Evolutionary conservation across 75 land plant species (phyloP), one percentile per base, ranked within the genome.

Genomic region (Pinus taeda): DNA sequence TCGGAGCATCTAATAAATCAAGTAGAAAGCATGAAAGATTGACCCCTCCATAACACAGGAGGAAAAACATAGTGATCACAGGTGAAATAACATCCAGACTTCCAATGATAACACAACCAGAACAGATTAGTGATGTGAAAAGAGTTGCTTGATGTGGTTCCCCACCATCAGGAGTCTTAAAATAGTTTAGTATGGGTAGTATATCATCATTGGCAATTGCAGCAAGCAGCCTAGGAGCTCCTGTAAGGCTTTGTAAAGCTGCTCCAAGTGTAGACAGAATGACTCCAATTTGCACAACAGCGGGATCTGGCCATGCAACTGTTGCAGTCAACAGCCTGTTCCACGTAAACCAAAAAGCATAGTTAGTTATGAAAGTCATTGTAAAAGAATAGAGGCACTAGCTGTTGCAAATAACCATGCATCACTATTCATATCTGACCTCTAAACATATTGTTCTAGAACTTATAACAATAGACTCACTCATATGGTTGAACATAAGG

Each of bases 181-280:
- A 96, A 78, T 91, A 92, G 42, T 93, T 89, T 56, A 96, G 90
- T 69, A 96, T 81, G 70, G 99, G 99, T 4, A 96, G 78, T 53
- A 96, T 93, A 77, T 96, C 99, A 83, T 96, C 99, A 89, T 96
- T 96, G 15, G 99, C 93, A 80, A 96, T 96, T 18, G 99, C 99
- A 57, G 99, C 94, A 75, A 96, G 91, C 24, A 96, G 85, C 29
- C 97, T 88, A 6, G 99, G 99, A 22, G 99, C 99, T 13, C 99
- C 99, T 70, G 97, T 93, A 58, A 96, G 69, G 83, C 95, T 90
- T 75, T 96, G 99, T 30, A 96, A 91, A 62, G 99, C 99, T 59
- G 99, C 99, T 57, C 99, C 99, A 59, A 96, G 83, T 56, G 99
- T 96, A 55, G 99, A 96, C 45, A 96, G 88, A 73, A 96, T 90